Conservation (phyloP, 352 stramenopile genomes). For the Aphanomyces cochlioides region DNA sequence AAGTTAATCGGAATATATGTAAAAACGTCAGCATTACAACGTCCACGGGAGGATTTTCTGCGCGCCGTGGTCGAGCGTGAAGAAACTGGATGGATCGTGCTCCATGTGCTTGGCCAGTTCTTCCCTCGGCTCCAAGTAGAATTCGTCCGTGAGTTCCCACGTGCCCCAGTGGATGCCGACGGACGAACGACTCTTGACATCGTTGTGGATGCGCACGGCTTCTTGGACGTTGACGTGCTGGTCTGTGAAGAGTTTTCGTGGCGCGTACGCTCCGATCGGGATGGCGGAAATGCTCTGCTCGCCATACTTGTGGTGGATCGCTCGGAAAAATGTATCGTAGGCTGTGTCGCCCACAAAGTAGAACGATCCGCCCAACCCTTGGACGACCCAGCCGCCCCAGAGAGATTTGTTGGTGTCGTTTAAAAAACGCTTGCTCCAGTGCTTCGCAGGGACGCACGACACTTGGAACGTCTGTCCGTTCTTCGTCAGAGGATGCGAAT, state of each 20-base stretch:
- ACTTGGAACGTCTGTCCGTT: conserved; percentile 18
- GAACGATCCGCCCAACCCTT: conserved; percentile 30
- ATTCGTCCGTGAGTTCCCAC: conserved; percentile 30
- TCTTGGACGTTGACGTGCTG: conserved; percentile 51
- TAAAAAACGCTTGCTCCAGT: conserved; percentile 38
- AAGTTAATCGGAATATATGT: too few relatives aligned
- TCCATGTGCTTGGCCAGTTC: conserved; percentile 9
- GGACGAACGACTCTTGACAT: conserved; percentile 36
- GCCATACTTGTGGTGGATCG: conserved; percentile 48
- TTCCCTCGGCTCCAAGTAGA: conserved; percentile 20
- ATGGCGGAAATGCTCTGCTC: conserved; percentile 60
- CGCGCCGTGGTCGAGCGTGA: conserved; percentile 5
- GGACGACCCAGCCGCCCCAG: conserved; percentile 42
- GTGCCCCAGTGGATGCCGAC: conserved; percentile 67
- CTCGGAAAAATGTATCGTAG: conserved; percentile 45
- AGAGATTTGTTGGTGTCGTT: conserved; percentile 38
- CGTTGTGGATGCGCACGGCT: conserved; percentile 53
- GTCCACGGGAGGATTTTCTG: not conserved
- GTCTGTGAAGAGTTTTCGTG: conserved; percentile 48
- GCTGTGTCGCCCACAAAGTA: conserved; percentile 53
- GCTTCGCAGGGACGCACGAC: conserved; percentile 36
- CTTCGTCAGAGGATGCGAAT: not conserved
- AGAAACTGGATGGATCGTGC: not conserved
- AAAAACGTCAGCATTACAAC: not conserved
- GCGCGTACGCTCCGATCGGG: conserved; percentile 68